Percentiles rank a stretch among this genome's conserved stretches.
Evolutionary conservation across 1,284 basidiomycete species (phyloP).

Genomic region (Apiotrichum porosum): DNA sequence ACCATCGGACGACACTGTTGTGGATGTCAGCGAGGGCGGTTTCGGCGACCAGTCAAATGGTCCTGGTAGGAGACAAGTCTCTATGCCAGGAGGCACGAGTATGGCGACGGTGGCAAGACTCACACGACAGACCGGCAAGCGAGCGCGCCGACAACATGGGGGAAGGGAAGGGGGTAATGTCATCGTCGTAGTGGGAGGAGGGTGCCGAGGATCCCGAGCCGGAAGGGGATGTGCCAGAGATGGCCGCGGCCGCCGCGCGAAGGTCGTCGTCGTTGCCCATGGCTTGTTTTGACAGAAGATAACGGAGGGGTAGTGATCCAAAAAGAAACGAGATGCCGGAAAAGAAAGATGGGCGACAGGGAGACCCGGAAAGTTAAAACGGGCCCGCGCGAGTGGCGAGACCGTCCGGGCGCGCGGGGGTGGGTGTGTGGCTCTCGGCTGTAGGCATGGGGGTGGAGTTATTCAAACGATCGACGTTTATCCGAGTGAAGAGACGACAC

Average conservation of each 20-base stretch:
- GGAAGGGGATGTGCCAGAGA: conserved; percentile 2
- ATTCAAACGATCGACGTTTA: no score
- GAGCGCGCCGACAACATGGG: conserved; percentile 34
- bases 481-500: no score
- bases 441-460: no score
- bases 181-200: conserved; percentile 28
- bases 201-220: conserved; percentile 9
- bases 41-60: no score
- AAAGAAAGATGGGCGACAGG: background rate
- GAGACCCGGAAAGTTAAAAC: background rate
- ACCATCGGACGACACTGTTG: conserved; percentile 41
- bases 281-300: background rate
- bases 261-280: conserved; percentile 11
- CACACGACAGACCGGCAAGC: conserved; percentile 39
- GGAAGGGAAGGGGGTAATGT: conserved; percentile 45
- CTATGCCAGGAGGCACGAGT: no score
- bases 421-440: no score
- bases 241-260: conserved; percentile 5
- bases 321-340: no score
- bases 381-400: background rate
- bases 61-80: no score
- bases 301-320: background rate
- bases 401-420: no score
- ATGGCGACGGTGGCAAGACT: no score
- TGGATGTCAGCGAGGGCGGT: no score